Percentiles rank a stretch among this genome's conserved stretches.
Evolutionary conservation across 371 early-diverging fungal genomes (phyloP).

Genomic region (Saksenaea oblongispora): DNA sequence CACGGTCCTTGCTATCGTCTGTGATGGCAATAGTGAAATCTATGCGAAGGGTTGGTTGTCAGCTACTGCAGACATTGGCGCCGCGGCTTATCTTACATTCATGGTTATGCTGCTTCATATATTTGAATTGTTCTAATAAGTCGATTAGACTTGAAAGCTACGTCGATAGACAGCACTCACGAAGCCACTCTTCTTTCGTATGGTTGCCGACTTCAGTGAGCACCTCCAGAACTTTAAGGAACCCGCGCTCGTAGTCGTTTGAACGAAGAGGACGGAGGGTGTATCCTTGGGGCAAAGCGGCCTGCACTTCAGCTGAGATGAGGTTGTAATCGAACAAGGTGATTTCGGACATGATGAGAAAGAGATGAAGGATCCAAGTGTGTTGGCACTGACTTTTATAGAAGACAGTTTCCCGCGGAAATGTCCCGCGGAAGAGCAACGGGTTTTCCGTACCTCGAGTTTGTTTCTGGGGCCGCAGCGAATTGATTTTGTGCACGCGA

Average conservation of each 20-base stretch:
- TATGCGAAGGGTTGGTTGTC: conserved; percentile 9
- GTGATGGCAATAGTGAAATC: conserved; percentile 84
- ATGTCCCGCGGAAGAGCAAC: not conserved
- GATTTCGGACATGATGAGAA: conserved; percentile 27
- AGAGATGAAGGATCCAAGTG: not conserved
- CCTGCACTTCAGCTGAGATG: conserved; percentile 76
- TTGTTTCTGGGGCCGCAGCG: too few relatives aligned
- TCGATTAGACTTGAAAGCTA: not conserved
- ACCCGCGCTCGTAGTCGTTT: conserved; percentile 82
- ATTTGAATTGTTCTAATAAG: conserved; percentile 64
- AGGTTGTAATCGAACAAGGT: conserved; percentile 72
- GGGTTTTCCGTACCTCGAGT: not conserved
- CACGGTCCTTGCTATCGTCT: conserved; percentile 60
- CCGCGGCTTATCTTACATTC: conserved; percentile 58
- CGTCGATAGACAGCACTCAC: conserved; percentile 22
- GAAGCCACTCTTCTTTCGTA: conserved; percentile 65
- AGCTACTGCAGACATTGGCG: not conserved
- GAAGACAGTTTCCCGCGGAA: not conserved
- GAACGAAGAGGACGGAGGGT: conserved; percentile 79
- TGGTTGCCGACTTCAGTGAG: conserved; percentile 81
- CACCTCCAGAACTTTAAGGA: conserved; percentile 67
- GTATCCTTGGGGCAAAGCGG: conserved; percentile 77
- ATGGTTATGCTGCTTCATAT: conserved; percentile 71
- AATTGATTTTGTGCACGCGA: too few relatives aligned
- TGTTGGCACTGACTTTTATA: not conserved